phyloP scores from a whole-genome alignment of 169 alveolate genomes.

The Eimeria falciformis region DNA sequence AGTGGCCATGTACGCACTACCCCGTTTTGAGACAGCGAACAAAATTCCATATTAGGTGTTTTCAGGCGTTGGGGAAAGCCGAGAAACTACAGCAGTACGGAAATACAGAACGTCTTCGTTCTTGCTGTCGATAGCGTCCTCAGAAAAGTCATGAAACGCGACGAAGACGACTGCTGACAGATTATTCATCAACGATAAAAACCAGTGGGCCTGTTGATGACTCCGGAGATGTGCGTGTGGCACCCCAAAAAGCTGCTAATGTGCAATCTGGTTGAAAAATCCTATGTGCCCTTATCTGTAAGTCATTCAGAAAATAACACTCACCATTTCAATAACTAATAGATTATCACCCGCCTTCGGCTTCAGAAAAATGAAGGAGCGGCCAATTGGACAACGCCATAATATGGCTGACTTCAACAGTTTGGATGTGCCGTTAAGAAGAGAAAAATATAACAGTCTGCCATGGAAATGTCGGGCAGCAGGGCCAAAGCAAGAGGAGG shows the following conservation, averaged over 20 bases:
- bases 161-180: neutral
- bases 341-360: too few relatives aligned
- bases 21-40: neutral
- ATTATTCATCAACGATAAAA: neutral
- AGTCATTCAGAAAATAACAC: too few relatives aligned
- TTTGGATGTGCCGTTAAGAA: too few relatives aligned
- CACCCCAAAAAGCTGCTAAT: neutral
- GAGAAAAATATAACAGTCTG: too few relatives aligned
- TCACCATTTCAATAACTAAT: too few relatives aligned
- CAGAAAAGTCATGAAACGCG: neutral
- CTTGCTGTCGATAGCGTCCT: neutral
- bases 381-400: too few relatives aligned
- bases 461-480: too few relatives aligned
- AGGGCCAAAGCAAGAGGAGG: too few relatives aligned
- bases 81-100: neutral
- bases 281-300: too few relatives aligned
- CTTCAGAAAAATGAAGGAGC: too few relatives aligned
- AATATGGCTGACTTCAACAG: too few relatives aligned
- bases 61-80: conserved; percentile 1
- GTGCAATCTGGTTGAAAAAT: neutral
- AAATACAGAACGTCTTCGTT: neutral
- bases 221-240: too few relatives aligned
- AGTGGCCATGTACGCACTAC: conserved; percentile 55
- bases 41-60: neutral
- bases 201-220: neutral